Evolutionary conservation across 208 protist genomes (phyloP), one percentile per base, ranked within the genome.

Genomic region (Naegleria lovaniensis): DNA sequence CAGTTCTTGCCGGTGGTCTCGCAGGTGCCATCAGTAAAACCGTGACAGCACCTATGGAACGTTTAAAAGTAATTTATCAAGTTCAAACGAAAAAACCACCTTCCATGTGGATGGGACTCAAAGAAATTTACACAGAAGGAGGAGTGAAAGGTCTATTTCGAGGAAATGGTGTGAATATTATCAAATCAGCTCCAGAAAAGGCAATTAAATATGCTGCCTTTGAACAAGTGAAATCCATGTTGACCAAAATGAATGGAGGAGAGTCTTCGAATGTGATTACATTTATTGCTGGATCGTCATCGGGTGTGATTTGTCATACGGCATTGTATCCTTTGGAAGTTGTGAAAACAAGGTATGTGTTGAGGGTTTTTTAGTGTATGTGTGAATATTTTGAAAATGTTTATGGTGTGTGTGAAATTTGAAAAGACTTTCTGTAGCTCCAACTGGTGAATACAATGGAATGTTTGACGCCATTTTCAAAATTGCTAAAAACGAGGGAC

Each of bases 281-380:
- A 13, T 98, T 96, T 91, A 90, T 92, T 86, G 96, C 97, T 88
- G 96, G 96, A 40, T 94, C 96, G 25, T 93, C 92, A 6, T 95
- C 96, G 7, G 96, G 96, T 5, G 92, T 97, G 52, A 95, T 94
- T n/a, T 94, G 95, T 36, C 96, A 98, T 92, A 93, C 94, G 39
- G 89, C 96, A 29, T 91, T 97, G 16, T 97, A 97, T 92, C 96
- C 96, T 9, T 51, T 98, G 33, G 96, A 98, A 92, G 95, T 97
- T n/a, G 92, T 97, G 36, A 97, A 97, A 91, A 98, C 96, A 43
- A 94, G 43, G 96, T 25, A 94, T 97, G 41, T 48, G 7, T 1
- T 9, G 43, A 48, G 43, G 7, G 43, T n/a, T n/a, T n/a, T n/a
- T n/a, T n/a, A 48, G 7, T 48, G 43, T 48, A 7, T 48, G 43